Conservation (phyloP, 192 early-diverging fungal species). For the Borealophlyctis nickersoniae region DNA sequence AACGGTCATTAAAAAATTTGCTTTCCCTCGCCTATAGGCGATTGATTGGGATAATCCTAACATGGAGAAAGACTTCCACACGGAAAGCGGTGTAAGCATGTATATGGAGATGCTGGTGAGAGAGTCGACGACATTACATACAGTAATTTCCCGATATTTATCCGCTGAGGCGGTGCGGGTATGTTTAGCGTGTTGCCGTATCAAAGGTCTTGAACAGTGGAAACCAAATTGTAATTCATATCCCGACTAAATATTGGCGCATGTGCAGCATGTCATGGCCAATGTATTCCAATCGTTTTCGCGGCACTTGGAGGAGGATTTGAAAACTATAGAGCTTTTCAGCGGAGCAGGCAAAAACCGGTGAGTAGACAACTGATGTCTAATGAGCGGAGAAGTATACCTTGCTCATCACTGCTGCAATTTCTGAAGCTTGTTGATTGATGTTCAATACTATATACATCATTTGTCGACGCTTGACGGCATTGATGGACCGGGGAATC, state of each 20-base stretch:
- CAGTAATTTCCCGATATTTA: constrained; percentile 85
- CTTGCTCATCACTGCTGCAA: not conserved
- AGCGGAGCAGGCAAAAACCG: constrained; percentile 62
- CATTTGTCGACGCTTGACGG: constrained; percentile 65
- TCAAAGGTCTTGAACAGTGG: no score
- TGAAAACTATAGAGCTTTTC: constrained; percentile 51
- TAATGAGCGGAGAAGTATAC: not conserved
- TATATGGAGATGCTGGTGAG: constrained; percentile 84
- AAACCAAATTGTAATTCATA: no score
- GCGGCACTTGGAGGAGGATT: constrained; percentile 68
- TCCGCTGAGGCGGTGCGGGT: constrained; percentile 69
- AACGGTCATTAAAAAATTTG: no score
- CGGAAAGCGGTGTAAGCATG: constrained; percentile 31
- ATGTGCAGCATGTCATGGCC: constrained; percentile 62
- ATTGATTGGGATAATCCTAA: constrained; percentile 59
- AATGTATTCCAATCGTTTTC: constrained; percentile 78
- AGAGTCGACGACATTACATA: constrained; percentile 87
- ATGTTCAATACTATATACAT: constrained; percentile 70
- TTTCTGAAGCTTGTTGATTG: constrained; percentile 66
- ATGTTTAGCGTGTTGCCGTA: constrained; percentile 1
- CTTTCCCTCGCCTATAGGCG: no score
- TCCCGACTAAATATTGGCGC: no score
- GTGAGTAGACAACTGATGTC: constrained; percentile 28
- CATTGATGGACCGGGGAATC: constrained; percentile 69
- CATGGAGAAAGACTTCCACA: constrained; percentile 29